Evolutionary conservation across 1,284 basidiomycete genomes (phyloP), one percentile per base, ranked within the genome.

Genomic region (Stygiomarasmius scandens): DNA sequence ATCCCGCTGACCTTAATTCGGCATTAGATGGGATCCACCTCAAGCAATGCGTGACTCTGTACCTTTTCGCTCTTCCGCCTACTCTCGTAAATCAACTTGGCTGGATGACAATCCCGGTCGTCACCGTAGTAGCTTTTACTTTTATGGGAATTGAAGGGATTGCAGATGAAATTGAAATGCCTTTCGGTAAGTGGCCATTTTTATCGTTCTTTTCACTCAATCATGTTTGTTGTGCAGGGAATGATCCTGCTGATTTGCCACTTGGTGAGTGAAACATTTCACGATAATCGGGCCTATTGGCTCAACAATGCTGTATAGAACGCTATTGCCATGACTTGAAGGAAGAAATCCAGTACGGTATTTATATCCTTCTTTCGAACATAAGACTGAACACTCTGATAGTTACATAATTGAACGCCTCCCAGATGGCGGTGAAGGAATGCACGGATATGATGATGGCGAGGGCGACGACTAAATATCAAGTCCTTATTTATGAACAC

Each of bases 121-220:
- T 92, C 10, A 91, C 90, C 22, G 85, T 90, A 2, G 88, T 93
- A 29, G 88, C 91, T 12, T 93, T 96, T 74, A 95, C 91, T 3
- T 82, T 96, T 61, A 94, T 95, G 89, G 94, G 93, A 11, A 90
- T 96, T 54, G 95, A 96, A 74, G 93, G 93, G 10, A 95, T 96
- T 61, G 93, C 93, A 0, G 89, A 94, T 61, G 88, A 95, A 73
- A 92, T 95, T 62, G 94, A 96, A 70, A 91, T 92, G 87, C 94
- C 94, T 2, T 92, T 90, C 61, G 89, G 87, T 87, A 61, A 57
- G 79, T 72, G 14, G 41, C 29, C 34, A 59, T 10, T 2, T 23
- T 27, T 56, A 49, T 41, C 38, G 38, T 24, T 23, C 50, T 60
- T 41, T 58, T 47, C 47, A 41, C 24, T 56, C 45, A 20, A 52